These are phyloP conservation scores for Neurospora sp. DNA, from an alignment of 495 filamentous ascomycete species.

Conservation along the genomic window DNA sequence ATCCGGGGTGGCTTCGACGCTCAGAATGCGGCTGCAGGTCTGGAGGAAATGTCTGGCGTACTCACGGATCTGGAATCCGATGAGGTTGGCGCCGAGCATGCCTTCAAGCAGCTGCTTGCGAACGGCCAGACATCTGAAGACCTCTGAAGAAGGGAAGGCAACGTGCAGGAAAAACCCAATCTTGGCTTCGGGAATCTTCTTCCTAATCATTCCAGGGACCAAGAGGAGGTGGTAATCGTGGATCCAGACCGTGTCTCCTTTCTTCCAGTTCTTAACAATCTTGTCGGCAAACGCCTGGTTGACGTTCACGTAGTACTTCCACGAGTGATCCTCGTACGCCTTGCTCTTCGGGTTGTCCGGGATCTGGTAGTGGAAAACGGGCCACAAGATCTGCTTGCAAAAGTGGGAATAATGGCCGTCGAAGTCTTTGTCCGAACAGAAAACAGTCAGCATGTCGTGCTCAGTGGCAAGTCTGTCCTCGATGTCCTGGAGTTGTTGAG, in stretches of 20 bases:
- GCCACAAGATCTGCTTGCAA: slow-evolving; percentile 85
- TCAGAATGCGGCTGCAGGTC: slow-evolving; percentile 80
- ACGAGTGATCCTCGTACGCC: slow-evolving; percentile 91
- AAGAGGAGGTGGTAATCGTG: slow-evolving; percentile 90
- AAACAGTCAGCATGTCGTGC: slow-evolving; percentile 71
- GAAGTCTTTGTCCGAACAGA: slow-evolving; percentile 77
- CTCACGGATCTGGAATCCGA: slow-evolving; percentile 86
- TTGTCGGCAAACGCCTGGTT: slow-evolving; percentile 86
- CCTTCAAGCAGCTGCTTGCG: slow-evolving; percentile 80
- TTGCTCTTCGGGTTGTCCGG: slow-evolving; percentile 96
- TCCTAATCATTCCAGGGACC: slow-evolving; percentile 84
- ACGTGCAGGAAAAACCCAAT: slow-evolving; percentile 95
- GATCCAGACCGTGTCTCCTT: slow-evolving; percentile 83
- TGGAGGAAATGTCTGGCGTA: slow-evolving; percentile 89
- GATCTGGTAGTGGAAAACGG: slow-evolving; percentile 92
- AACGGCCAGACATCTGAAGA: slow-evolving; percentile 80
- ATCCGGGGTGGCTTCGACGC: slow-evolving; percentile 75
- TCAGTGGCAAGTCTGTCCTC: slow-evolving; percentile 66
- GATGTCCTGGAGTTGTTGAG: slow-evolving; percentile 64
- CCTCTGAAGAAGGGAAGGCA: slow-evolving; percentile 89
- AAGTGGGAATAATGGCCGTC: slow-evolving; percentile 89
- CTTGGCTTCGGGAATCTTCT: slow-evolving; percentile 76
- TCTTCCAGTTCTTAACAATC: slow-evolving; percentile 83
- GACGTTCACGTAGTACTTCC: slow-evolving; percentile 83
- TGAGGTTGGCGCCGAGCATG: slow-evolving; percentile 79